Evolutionary conservation across 1,284 basidiomycete genomes (phyloP).

Genomic region (Sparassis latifolia): DNA sequence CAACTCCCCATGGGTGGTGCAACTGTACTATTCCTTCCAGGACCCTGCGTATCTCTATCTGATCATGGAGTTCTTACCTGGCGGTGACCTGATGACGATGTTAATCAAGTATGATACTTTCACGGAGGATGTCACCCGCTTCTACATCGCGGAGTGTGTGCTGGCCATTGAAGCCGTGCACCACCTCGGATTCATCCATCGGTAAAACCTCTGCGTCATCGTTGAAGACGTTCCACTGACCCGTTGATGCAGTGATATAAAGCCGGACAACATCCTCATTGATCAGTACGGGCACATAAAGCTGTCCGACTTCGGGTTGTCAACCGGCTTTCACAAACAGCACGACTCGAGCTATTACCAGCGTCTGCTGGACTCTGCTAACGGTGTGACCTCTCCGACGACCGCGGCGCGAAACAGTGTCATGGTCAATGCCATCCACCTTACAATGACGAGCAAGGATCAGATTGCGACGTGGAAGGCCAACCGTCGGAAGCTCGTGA

Average conservation of each 20-base stretch:
- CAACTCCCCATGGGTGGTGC: conserved; percentile 97
- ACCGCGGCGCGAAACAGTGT: conserved; percentile 78
- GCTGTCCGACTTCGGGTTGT: conserved; percentile 96
- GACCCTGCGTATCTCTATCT: conserved; percentile 94
- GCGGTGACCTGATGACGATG: conserved; percentile 98
- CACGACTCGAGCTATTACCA: conserved; percentile 96
- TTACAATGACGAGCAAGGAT: conserved; percentile 89
- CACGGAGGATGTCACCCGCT: conserved; percentile 96
- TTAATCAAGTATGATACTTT: conserved; percentile 99
- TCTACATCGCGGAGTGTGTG: conserved; percentile 99
- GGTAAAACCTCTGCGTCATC: conserved; percentile 42
- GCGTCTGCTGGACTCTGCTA: conserved; percentile 61
- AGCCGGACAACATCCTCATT: conserved; percentile 98
- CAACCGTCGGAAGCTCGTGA: conserved; percentile 88
- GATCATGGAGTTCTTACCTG: conserved; percentile 98
- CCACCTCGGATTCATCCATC: conserved; percentile 98
- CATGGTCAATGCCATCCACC: conserved; percentile 91
- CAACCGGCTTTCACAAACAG: conserved; percentile 96
- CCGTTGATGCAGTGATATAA: conserved; percentile 74
- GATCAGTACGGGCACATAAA: conserved; percentile 97
- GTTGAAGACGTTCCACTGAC: neutral
- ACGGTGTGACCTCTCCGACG: conserved; percentile 34
- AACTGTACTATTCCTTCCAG: conserved; percentile 98
- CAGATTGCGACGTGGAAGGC: conserved; percentile 99
- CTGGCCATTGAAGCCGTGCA: conserved; percentile 98